A percentile compares a stretch with the other conserved stretches of the same genome.
Evolutionary conservation across 805 yeast species (phyloP).

Genomic region (Myxozyma vanderwaltii): DNA sequence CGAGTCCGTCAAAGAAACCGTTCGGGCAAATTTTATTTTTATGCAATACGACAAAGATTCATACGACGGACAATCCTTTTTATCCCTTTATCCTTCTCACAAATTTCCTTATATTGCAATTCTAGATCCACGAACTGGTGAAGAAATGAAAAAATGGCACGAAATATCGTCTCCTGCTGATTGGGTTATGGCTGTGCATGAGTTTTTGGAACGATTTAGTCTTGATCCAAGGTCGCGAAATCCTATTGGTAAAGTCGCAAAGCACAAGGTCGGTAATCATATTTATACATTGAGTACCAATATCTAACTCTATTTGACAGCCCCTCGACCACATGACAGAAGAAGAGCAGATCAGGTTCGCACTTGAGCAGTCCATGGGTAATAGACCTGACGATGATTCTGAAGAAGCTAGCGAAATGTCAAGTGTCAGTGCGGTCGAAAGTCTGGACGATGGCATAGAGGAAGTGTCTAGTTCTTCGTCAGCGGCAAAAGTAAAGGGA

Average conservation of each 20-base stretch:
- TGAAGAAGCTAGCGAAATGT: slow-evolving; percentile 40
- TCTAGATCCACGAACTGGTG: slow-evolving; percentile 94
- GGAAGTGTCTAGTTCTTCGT: slow-evolving; percentile 19
- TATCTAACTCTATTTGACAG: slow-evolving; percentile 41
- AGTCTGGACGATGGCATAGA: slow-evolving; percentile 25
- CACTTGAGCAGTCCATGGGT: slow-evolving; percentile 66
- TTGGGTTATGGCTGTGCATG: slow-evolving; percentile 48
- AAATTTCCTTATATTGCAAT: slow-evolving; percentile 85
- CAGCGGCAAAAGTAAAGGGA: slow-evolving; percentile 17
- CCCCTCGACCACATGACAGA: slow-evolving; percentile 67
- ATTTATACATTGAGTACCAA: not conserved
- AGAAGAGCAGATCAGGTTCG: slow-evolving; percentile 80
- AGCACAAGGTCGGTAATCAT: slow-evolving; percentile 50
- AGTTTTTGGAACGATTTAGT: slow-evolving; percentile 67
- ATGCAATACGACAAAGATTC: slow-evolving; percentile 83
- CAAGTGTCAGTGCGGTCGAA: slow-evolving; percentile 40
- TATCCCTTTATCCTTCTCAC: slow-evolving; percentile 70
- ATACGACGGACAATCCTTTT: slow-evolving; percentile 68
- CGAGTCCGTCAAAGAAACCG: slow-evolving; percentile 59
- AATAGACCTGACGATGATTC: slow-evolving; percentile 35
- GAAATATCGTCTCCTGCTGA: slow-evolving; percentile 40
- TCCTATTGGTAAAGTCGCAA: slow-evolving; percentile 51
- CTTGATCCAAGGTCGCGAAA: slow-evolving; percentile 63
- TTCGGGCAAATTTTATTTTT: slow-evolving; percentile 72
- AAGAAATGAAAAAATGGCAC: slow-evolving; percentile 72